Percentiles rank a stretch among this genome's conserved stretches.
These are phyloP conservation scores for Colletotrichum sp. DNA, from an alignment of 2,329 filamentous ascomycete species.

Conservation along the genomic window DNA sequence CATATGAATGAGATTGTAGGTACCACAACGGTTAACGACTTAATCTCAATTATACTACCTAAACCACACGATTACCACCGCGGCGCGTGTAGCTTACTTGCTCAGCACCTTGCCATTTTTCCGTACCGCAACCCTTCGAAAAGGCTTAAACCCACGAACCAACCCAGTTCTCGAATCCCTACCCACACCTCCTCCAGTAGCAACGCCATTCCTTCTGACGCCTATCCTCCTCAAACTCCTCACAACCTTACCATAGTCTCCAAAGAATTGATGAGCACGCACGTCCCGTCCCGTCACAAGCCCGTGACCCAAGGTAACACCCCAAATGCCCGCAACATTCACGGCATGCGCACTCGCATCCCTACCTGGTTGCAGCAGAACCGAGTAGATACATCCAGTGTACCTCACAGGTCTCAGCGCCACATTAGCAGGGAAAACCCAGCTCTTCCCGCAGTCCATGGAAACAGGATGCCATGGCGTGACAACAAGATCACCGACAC, in stretches of 20 bases:
- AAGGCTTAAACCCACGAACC: slow-evolving; percentile 35
- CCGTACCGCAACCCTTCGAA: background rate
- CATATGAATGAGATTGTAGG: too few species aligned
- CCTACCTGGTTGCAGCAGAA: slow-evolving; percentile 55
- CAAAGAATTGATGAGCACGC: slow-evolving; percentile 60
- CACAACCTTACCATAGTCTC: slow-evolving; percentile 50
- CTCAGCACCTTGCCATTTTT: background rate
- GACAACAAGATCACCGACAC: slow-evolving; percentile 51
- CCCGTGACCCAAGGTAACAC: slow-evolving; percentile 65
- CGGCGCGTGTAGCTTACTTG: background rate
- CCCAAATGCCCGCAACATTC: slow-evolving; percentile 51
- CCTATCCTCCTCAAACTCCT: slow-evolving; percentile 39
- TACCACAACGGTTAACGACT: too few species aligned
- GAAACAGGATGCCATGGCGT: slow-evolving; percentile 67
- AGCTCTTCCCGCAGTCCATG: slow-evolving; percentile 36
- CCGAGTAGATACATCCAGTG: slow-evolving; percentile 60
- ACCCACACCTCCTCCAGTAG: slow-evolving; percentile 47
- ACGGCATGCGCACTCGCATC: slow-evolving; percentile 56
- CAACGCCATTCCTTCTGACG: slow-evolving; percentile 42
- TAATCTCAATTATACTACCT: too few species aligned
- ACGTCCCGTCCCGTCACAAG: slow-evolving; percentile 42
- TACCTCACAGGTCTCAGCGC: slow-evolving; percentile 41
- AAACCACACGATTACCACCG: too few species aligned
- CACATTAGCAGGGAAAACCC: slow-evolving; percentile 52
- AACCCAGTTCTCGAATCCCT: slow-evolving; percentile 43